These are phyloP conservation scores for Cladosporium oxysporum DNA, from an alignment of 2,329 filamentous ascomycete genomes.

Conservation along the genomic window DNA sequence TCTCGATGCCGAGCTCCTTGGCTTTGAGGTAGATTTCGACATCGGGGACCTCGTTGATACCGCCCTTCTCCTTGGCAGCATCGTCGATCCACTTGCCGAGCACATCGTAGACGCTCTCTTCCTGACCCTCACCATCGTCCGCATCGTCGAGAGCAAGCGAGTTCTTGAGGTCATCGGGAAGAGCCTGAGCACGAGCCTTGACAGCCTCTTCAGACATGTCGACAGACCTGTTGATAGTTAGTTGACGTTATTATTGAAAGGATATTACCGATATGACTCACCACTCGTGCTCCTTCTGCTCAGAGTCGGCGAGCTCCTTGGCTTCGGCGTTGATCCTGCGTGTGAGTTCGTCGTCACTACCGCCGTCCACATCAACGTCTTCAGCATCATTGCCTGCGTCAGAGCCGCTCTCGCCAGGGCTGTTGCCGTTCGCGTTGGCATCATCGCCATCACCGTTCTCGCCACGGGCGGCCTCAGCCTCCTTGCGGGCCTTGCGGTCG, in stretches of 20 bases:
- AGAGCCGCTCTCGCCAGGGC: constrained; percentile 67
- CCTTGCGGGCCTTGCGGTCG: constrained; percentile 80
- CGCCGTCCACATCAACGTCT: constrained; percentile 67
- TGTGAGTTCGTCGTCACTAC: constrained; percentile 89
- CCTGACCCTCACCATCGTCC: constrained; percentile 78
- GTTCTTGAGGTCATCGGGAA: constrained; percentile 94
- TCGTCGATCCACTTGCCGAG: constrained; percentile 92
- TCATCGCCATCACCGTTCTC: constrained; percentile 51
- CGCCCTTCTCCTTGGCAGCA: constrained; percentile 67
- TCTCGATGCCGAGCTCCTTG: constrained; percentile 90
- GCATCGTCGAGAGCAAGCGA: constrained; percentile 67
- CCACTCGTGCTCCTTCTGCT: constrained; percentile 87
- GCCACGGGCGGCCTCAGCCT: constrained; percentile 54
- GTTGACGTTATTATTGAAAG: neutral
- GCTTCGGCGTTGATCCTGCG: constrained; percentile 70
- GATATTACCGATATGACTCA: neutral
- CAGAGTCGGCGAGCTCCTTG: constrained; percentile 68
- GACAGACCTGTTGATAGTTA: constrained; percentile 56
- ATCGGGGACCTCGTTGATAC: constrained; percentile 78
- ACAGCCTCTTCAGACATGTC: constrained; percentile 96
- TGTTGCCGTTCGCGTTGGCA: constrained; percentile 58
- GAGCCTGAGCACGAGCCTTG: constrained; percentile 87
- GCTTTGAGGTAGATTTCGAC: constrained; percentile 95
- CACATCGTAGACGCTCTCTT: constrained; percentile 78
- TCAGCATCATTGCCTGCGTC: constrained; percentile 67